Evolutionary conservation across 345 rosid species (phyloP), one percentile per base, ranked within the genome.

Genomic region (Cardamine occulta): DNA sequence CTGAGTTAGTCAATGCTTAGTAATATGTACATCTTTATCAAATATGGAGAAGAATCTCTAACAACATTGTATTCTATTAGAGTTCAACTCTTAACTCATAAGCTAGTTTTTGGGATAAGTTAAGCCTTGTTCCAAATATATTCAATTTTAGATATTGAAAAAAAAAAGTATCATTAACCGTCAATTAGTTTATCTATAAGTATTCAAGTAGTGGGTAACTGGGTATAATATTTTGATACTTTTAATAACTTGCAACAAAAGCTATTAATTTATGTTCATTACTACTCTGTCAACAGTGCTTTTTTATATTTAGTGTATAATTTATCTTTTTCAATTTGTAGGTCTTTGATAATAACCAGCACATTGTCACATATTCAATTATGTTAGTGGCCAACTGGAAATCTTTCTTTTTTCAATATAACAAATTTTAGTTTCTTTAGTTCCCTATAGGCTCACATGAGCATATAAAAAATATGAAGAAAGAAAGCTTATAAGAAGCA

Each of bases 371-470:
- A 44, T 21, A 61, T 39, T 39, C 44, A 66, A 51, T 34, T 49
- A 21, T 52, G 17, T 49, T 17, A 32, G 45, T 7, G 47, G 57
- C 32, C 35, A 51, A 19, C 61, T 21, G 7, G n/a, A 66, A 5
- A 31, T 32, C 2, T 29, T 29, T 17, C 11, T 21, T 47, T 64
- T 64, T 18, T 14, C n/a, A 4, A 24, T 17, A 17, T 17, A 17
- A 28, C 31, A 28, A 4, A 28, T 4, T 28, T 28, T 49, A 6
- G 57, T 48, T 52, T 67, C 7, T 21, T 34, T 67, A 29, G 58
- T 52, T 28, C 13, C 37, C 32, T 6, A 26, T 26, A n/a, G 73
- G 73, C 26, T 62, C 39, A 54, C 52, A 24, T 21, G 37, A 68
- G 7, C n/a, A 47, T 28, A 29, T 1, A 29, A 23, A 14, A 23